Conservation (phyloP, 2,329 filamentous ascomycete genomes). For the Penicillium paneum region DNA sequence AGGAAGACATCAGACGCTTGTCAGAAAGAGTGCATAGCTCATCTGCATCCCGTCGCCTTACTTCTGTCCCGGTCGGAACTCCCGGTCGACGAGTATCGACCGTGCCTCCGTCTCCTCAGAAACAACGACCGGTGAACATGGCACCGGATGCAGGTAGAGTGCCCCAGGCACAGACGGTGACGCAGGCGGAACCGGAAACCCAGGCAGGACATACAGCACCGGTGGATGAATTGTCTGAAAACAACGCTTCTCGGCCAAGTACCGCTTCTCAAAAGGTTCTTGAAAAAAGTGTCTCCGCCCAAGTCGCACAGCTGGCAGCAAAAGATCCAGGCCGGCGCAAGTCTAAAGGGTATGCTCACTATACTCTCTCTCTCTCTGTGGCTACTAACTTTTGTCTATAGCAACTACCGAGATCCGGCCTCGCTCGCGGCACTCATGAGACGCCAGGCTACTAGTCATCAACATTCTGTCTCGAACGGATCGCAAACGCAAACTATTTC, state of each 20-base stretch:
- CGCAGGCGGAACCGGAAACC: too few species aligned
- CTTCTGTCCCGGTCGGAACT: neutral
- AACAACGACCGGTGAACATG: neutral
- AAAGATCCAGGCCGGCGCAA: neutral
- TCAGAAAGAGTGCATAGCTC: neutral
- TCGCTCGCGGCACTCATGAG: slow-evolving; percentile 5
- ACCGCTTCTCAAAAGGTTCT: neutral
- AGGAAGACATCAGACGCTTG: slow-evolving; percentile 33
- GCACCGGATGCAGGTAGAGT: too few species aligned
- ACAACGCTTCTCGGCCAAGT: neutral
- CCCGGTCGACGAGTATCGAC: neutral
- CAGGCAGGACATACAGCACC: neutral
- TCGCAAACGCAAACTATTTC: neutral
- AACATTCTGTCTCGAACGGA: neutral
- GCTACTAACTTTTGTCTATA: neutral
- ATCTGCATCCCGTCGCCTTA: neutral
- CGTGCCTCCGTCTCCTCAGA: neutral
- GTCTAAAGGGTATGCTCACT: neutral
- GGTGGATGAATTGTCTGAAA: neutral
- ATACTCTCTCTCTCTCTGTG: neutral
- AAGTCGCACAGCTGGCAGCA: neutral
- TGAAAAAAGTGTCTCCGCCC: neutral
- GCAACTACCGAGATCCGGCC: neutral
- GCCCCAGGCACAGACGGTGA: too few species aligned
- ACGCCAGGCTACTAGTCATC: slow-evolving; percentile 1